phyloP scores from a whole-genome alignment of 2,329 filamentous ascomycete genomes.

The Polychaeton citri region DNA sequence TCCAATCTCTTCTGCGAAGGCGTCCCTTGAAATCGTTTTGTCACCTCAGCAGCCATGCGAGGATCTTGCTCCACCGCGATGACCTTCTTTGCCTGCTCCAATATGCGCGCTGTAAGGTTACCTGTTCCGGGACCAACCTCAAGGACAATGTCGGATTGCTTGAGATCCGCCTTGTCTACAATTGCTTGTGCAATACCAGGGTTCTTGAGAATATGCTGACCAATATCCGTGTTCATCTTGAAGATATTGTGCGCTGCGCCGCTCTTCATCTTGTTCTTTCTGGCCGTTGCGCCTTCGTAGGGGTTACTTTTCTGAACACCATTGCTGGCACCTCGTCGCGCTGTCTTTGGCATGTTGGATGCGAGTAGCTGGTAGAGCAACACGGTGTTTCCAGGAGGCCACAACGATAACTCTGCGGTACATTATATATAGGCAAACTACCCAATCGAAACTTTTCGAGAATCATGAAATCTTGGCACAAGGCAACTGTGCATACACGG shows the following conservation, averaged over 20 bases:
- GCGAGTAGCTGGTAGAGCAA: too few species aligned
- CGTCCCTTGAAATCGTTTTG: slow-evolving; percentile 83
- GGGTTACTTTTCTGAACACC: slow-evolving; percentile 23
- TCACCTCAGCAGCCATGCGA: slow-evolving; percentile 89
- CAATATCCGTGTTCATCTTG: slow-evolving; percentile 89
- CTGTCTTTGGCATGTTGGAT: neutral
- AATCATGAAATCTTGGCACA: neutral
- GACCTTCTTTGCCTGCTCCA: slow-evolving; percentile 72
- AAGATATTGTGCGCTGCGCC: slow-evolving; percentile 66
- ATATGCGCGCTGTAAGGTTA: slow-evolving; percentile 76
- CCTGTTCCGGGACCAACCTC: slow-evolving; percentile 87
- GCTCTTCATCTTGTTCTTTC: slow-evolving; percentile 32
- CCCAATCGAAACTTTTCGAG: neutral
- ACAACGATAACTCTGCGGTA: too few species aligned
- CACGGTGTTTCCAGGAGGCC: too few species aligned
- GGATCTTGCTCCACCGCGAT: slow-evolving; percentile 89
- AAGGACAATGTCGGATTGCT: slow-evolving; percentile 78
- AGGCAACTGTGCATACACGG: too few species aligned
- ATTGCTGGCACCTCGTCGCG: neutral
- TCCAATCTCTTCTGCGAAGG: slow-evolving; percentile 74
- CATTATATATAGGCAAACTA: neutral
- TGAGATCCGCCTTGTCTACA: slow-evolving; percentile 75
- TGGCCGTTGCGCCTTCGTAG: slow-evolving; percentile 29
- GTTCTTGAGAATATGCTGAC: slow-evolving; percentile 88
- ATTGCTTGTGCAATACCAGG: slow-evolving; percentile 72